A percentile compares a stretch with the other conserved stretches of the same genome.
phyloP scores from a whole-genome alignment of 768 basidiomycete species.

The Mycena capillaripes region DNA sequence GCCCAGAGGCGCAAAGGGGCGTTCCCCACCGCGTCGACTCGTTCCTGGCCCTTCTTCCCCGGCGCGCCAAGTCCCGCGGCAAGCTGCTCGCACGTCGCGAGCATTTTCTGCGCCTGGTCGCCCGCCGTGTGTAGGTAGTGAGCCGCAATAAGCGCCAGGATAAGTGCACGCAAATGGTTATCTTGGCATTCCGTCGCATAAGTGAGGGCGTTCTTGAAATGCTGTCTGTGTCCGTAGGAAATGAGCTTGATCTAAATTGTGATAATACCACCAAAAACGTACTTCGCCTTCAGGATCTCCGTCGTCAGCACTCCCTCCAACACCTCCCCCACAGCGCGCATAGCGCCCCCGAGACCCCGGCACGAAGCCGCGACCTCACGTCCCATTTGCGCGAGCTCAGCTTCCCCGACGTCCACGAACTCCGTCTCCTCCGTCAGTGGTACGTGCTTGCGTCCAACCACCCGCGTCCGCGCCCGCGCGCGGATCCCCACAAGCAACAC shows the following conservation, averaged over 20 bases:
- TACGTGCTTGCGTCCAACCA: slow-evolving; percentile 32
- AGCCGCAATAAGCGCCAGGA: slow-evolving; percentile 76
- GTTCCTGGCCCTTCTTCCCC: slow-evolving; percentile 39
- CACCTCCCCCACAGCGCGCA: slow-evolving; percentile 68
- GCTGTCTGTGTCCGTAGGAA: slow-evolving; percentile 54
- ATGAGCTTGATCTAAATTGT: not conserved
- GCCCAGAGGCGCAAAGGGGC: slow-evolving; percentile 79
- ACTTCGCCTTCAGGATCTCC: slow-evolving; percentile 78
- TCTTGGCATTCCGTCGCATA: slow-evolving; percentile 72
- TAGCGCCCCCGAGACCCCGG: slow-evolving; percentile 64
- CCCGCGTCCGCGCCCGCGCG: slow-evolving; percentile 31
- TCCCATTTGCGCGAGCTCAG: slow-evolving; percentile 48
- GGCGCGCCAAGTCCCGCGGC: slow-evolving; percentile 77
- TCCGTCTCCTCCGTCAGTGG: slow-evolving; percentile 36
- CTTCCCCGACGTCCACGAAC: slow-evolving; percentile 42
- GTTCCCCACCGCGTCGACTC: slow-evolving; percentile 64
- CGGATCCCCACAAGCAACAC: slow-evolving; percentile 63
- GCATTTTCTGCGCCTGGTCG: slow-evolving; percentile 76
- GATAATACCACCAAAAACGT: slow-evolving; percentile 37
- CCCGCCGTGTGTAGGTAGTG: slow-evolving; percentile 81
- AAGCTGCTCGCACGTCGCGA: slow-evolving; percentile 77
- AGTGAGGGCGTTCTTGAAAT: slow-evolving; percentile 71
- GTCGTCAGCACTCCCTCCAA: slow-evolving; percentile 65
- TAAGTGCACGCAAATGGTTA: slow-evolving; percentile 79
- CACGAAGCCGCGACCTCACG: slow-evolving; percentile 59